phyloP scores from a whole-genome alignment of 129 eudicot genomes.

The Helianthus annuus region HanXRQr2.0-SUNRISE NC_035444.2:1218157-1218656 shows the following conservation, averaged over 20 bases:
- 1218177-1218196: too few species aligned
- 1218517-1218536: conserved; percentile 17
- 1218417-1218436: conserved; percentile 79
- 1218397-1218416: conserved; percentile 78
- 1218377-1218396: conserved; percentile 82
- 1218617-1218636: conserved; percentile 84
- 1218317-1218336: neutral
- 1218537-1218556: conserved; percentile 98
- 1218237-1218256: neutral
- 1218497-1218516: neutral
- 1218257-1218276: too few species aligned
- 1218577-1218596: conserved; percentile 84
- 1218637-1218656: conserved; percentile 80
- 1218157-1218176: too few species aligned
- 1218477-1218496: neutral
- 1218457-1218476: conserved; percentile 29
- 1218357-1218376: conserved; percentile 71
- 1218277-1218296: too few species aligned
- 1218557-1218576: conserved; percentile 80
- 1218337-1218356: neutral
- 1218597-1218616: conserved; percentile 97
- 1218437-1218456: conserved; percentile 97
- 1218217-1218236: too few species aligned
- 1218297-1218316: neutral
- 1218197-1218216: too few species aligned